These are phyloP conservation scores for Penicillium hordei DNA, from an alignment of 2,329 filamentous ascomycete species.

Conservation along the genomic window DNA sequence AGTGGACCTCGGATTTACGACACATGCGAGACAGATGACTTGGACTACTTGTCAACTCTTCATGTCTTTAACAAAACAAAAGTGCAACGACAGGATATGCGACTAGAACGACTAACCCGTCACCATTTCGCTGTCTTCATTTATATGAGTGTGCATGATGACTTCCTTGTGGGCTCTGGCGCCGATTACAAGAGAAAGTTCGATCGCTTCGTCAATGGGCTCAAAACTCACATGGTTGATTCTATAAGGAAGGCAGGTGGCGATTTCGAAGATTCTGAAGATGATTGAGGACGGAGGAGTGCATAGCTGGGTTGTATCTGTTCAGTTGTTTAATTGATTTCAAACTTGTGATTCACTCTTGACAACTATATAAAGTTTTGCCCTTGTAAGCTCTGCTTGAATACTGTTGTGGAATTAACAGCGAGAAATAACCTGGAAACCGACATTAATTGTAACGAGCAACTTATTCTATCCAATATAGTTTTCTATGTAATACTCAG, in stretches of 20 bases:
- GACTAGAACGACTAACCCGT: constrained; percentile 1
- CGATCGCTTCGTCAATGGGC: neutral
- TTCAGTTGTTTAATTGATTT: neutral
- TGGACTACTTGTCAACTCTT: neutral
- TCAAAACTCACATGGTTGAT: neutral
- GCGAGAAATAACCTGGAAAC: too few species aligned
- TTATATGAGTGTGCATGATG: neutral
- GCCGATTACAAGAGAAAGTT: neutral
- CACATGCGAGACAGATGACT: neutral
- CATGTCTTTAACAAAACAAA: neutral
- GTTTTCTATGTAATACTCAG: too few species aligned
- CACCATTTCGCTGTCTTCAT: neutral
- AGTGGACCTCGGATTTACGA: neutral
- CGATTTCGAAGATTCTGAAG: neutral
- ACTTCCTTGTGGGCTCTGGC: neutral
- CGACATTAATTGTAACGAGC: too few species aligned
- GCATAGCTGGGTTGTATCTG: neutral
- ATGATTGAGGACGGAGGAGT: neutral
- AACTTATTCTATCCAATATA: too few species aligned
- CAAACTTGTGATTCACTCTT: too few species aligned
- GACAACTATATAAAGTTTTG: too few species aligned
- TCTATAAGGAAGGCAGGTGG: neutral
- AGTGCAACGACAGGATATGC: neutral
- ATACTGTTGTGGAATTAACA: too few species aligned
- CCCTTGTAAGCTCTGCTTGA: too few species aligned